These are phyloP conservation scores for Zhuliangozyma parablackwelliae DNA, from an alignment of 1,139 yeast species.

Conservation along the genomic window DNA sequence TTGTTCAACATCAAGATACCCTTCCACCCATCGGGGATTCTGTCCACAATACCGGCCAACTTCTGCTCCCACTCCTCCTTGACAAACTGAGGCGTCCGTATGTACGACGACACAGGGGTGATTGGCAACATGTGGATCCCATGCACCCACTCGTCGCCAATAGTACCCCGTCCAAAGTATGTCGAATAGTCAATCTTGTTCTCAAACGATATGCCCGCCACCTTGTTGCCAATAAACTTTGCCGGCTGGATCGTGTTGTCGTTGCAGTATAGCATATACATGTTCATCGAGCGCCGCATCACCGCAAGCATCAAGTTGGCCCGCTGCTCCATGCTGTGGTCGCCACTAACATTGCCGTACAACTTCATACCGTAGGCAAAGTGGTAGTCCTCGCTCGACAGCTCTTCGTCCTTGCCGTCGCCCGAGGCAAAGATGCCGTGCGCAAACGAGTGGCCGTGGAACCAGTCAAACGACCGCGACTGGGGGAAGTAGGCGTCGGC, in stretches of 20 bases:
- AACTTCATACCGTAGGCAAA: conserved; percentile 42
- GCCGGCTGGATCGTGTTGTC: conserved; percentile 38
- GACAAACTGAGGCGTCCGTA: conserved; percentile 32
- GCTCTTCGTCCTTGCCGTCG: conserved; percentile 47
- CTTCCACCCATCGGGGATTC: conserved; percentile 44
- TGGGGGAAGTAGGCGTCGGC: conserved; percentile 36
- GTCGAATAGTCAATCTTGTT: conserved; percentile 44
- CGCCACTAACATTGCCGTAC: conserved; percentile 30
- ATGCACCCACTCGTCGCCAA: conserved; percentile 44
- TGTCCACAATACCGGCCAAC: conserved; percentile 26
- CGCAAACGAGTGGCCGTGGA: conserved; percentile 46
- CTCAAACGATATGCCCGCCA: conserved; percentile 44
- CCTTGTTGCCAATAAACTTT: conserved; percentile 36
- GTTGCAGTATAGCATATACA: conserved; percentile 40
- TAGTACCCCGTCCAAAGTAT: conserved; percentile 41
- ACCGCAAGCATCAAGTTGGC: conserved; percentile 41
- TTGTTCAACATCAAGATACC: conserved; percentile 39
- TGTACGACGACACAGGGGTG: conserved; percentile 40
- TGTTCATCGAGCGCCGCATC: conserved; percentile 38
- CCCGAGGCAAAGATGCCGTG: conserved; percentile 43
- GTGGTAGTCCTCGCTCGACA: conserved; percentile 44
- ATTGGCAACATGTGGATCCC: conserved; percentile 48
- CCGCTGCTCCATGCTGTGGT: conserved; percentile 31
- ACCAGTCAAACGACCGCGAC: conserved; percentile 42
- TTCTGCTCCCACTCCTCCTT: conserved; percentile 43